Evolutionary conservation across 192 early-diverging fungal genomes (phyloP), one percentile per base, ranked within the genome.

Genomic region (Mortierella claussenii): DNA sequence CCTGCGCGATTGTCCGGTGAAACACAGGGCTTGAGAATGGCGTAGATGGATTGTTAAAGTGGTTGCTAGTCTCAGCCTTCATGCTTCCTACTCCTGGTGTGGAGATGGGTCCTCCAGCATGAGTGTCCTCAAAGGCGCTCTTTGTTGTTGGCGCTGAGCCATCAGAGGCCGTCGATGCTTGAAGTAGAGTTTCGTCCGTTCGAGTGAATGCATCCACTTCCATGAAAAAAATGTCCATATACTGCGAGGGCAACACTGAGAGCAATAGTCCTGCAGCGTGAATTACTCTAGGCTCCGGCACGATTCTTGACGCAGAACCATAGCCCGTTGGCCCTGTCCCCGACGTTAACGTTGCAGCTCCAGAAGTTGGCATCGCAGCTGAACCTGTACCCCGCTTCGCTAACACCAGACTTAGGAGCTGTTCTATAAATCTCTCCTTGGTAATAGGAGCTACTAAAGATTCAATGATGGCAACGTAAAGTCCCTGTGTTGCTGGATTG

Each of bases 401-500:
- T 18, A 83, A 49, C 10, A 80, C 64, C 32, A 88, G 44, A 36
- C 82, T 74, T 20, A 87, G 54, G 7, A 87, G 48, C 3, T 61
- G 48, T 18, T 73, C 80, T 28, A 82, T 55, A 17, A 88, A 60
- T 11, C 69, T 54, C n/a, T 78, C 69, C 28, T 82, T 74, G 1
- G 57, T 32, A 18, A 85, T 51, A 1, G 85, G 82, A 5, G 81
- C 74, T 17, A 82, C 63, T 26, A 85, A 55, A 1, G 83, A 58
- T 57, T 88, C 83, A 15, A 87, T 60, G 20, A 81, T 69, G 0
- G 88, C 85, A 42, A 84, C 74, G 48, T 78, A 81, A 1, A 89
- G 68, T 10, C 81, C 83, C 34, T 78, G 82, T 9, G 89, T 83
- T 15, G 88, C 84, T 0, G 90, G 89, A 58, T 88, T 90, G 8